These are phyloP conservation scores for Phanerochaete carnosa DNA, from an alignment of 768 basidiomycete genomes.

Conservation along the genomic window DNA sequence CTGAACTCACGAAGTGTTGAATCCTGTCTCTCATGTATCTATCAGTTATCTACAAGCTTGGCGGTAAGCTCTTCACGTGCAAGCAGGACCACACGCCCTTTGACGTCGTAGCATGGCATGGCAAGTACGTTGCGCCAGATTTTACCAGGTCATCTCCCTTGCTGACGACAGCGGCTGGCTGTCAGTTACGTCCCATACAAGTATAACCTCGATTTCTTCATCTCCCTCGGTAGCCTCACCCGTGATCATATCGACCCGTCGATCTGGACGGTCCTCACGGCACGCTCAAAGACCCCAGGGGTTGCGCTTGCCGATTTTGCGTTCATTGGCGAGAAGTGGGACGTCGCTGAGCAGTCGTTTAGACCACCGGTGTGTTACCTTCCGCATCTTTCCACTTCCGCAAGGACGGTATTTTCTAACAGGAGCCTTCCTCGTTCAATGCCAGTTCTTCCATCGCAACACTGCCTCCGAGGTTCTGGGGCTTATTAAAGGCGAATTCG, in stretches of 20 bases:
- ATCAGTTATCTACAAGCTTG: slow-evolving; percentile 35
- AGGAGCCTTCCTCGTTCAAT: background rate
- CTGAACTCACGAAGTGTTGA: too few species aligned
- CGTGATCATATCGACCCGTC: slow-evolving; percentile 71
- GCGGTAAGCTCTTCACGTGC: slow-evolving; percentile 51
- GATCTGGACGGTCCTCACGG: slow-evolving; percentile 66
- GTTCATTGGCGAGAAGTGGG: slow-evolving; percentile 63
- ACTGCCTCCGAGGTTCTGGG: slow-evolving; percentile 63
- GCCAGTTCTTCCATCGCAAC: slow-evolving; percentile 63
- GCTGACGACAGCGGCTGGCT: too few species aligned
- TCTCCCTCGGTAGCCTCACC: slow-evolving; percentile 59
- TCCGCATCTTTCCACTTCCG: too few species aligned
- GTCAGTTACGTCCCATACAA: slow-evolving; percentile 70
- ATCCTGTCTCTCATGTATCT: background rate
- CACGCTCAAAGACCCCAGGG: slow-evolving; percentile 54
- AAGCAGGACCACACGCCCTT: slow-evolving; percentile 64
- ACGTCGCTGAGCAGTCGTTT: slow-evolving; percentile 56
- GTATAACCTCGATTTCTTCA: slow-evolving; percentile 61
- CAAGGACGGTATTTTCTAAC: too few species aligned
- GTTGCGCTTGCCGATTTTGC: slow-evolving; percentile 61
- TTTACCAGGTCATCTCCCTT: background rate
- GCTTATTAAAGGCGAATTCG: slow-evolving; percentile 56
- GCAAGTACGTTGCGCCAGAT: slow-evolving; percentile 42
- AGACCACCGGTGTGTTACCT: slow-evolving; percentile 53
- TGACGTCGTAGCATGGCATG: slow-evolving; percentile 70